Base-by-base conservation (phyloP, 1,284 basidiomycete genomes). In the Gymnopus androsaceus region DNA sequence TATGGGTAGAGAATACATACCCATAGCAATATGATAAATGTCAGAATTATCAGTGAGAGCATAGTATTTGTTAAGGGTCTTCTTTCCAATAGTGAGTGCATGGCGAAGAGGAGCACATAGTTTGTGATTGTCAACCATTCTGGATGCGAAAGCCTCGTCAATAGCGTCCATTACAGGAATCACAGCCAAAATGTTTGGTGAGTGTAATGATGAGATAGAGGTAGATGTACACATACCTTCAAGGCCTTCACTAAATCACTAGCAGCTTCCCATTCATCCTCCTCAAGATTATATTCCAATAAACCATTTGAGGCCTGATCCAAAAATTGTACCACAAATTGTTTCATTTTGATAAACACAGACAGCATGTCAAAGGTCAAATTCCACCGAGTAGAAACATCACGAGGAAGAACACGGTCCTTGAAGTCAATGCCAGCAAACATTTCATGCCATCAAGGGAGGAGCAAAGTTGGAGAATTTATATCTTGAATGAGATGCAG, bases 11-110 rank as follows among this genome's bases (percentile, higher is more conserved):
- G 4, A 21, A 37, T 12, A 57, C 61, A 23, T 44, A 62, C 59
- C 40, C 56, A 58, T 62, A 21, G 56, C 61, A 46, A 60, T 55
- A 4, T 51, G 40, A 55, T 56, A 58, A 15, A 60, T 47, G 25
- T 52, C 44, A 11, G 54, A 45, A 42, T 56, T 42, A 50, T 62
- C 61, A 14, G 61, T 60, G 3, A 49, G 23, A 6, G 51, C 33
- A 51, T 58, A 60, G 25, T 60, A 60, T 23, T 58, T 57, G 49
- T 60, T n/a, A 12, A 59, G 3, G 3, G 41, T 56, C 2, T 46
- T n/a, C 47, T 59, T 59, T 0, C 44, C 58, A 2, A 60, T 49
- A n/a, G 47, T 17, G 44, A 60, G 55, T 2, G 55, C 55, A 1
- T 47, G 44, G 15, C n/a, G 31, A 9, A 56, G 41, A 11, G 46